A percentile compares a stretch with the other conserved stretches of the same genome.
Conservation (phyloP, 208 protist species). For the Crithidia brevicula region DNA sequence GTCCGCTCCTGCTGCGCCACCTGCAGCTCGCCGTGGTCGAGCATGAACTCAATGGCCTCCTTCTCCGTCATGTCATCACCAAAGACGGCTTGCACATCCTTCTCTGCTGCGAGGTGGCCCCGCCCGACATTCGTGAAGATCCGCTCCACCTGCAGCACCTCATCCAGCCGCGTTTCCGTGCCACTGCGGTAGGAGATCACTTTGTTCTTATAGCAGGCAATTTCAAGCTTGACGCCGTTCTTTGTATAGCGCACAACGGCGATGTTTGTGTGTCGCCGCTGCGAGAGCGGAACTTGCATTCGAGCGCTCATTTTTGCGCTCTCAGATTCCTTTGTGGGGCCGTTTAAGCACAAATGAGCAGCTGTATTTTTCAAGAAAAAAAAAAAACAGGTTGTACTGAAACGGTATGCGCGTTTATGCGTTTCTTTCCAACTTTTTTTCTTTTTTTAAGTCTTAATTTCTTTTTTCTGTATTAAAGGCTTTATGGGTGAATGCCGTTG, state of each 20-base stretch:
- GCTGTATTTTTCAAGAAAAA: constrained; percentile 4
- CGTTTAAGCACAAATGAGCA: background rate
- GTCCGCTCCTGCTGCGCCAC: constrained; percentile 97
- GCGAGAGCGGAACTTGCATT: constrained; percentile 86
- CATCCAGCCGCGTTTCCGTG: constrained; percentile 83
- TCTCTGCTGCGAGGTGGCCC: constrained; percentile 78
- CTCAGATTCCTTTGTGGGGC: background rate
- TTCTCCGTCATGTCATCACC: constrained; percentile 61
- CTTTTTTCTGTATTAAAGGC: background rate
- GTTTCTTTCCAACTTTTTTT: no score
- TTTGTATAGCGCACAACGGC: constrained; percentile 85
- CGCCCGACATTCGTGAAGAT: constrained; percentile 90
- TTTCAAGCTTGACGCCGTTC: constrained; percentile 85
- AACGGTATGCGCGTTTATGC: no score
- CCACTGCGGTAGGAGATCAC: constrained; percentile 90
- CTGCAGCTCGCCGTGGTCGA: constrained; percentile 97
- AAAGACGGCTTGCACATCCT: constrained; percentile 82
- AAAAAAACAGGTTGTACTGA: no score
- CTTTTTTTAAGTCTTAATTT: no score
- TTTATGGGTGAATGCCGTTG: no score
- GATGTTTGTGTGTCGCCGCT: constrained; percentile 91
- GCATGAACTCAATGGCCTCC: constrained; percentile 91
- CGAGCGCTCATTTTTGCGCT: constrained; percentile 72
- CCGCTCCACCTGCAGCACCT: constrained; percentile 92
- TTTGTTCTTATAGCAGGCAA: constrained; percentile 94